Evolutionary conservation across 2,329 filamentous ascomycete genomes (phyloP).

Genomic region (Diaporthe ilicicola): DNA sequence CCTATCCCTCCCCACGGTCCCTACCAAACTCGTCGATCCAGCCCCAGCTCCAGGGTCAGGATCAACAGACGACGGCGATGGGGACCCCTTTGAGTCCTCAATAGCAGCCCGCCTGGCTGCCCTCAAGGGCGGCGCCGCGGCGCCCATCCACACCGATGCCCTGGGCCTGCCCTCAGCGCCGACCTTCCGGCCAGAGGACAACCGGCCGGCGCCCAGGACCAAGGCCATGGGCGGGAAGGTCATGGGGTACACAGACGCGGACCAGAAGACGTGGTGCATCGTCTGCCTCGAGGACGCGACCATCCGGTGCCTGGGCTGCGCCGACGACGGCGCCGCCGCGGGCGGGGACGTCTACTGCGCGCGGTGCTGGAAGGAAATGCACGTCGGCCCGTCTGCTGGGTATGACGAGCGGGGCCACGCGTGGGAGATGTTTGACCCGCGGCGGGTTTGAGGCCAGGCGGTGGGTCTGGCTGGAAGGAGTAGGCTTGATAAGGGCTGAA

Average conservation of each 20-base stretch:
- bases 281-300: slow-evolving; percentile 84
- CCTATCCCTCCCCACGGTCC: slow-evolving; percentile 57
- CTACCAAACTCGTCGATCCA: slow-evolving; percentile 52
- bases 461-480: too few relatives aligned
- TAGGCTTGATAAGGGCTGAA: too few relatives aligned
- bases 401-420: slow-evolving; percentile 76
- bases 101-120: slow-evolving; percentile 63
- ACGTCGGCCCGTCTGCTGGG: slow-evolving; percentile 72
- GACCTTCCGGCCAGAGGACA: slow-evolving; percentile 55
- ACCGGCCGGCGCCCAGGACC: slow-evolving; percentile 42
- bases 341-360: slow-evolving; percentile 75
- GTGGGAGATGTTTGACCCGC: slow-evolving; percentile 62
- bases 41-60: slow-evolving; percentile 31
- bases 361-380: slow-evolving; percentile 84
- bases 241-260: slow-evolving; percentile 72
- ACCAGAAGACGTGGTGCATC: slow-evolving; percentile 80
- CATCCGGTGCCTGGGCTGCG: slow-evolving; percentile 77
- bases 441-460: slow-evolving; percentile 6
- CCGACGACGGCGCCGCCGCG: slow-evolving; percentile 38
- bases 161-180: slow-evolving; percentile 60
- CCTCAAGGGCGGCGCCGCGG: slow-evolving; percentile 50
- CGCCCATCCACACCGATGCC: slow-evolving; percentile 42
- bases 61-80: slow-evolving; percentile 22
- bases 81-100: slow-evolving; percentile 51
- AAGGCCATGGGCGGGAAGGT: too few relatives aligned